Evolutionary conservation across 129 eudicot genomes (phyloP).

Genomic region (Centella asiatica): DNA sequence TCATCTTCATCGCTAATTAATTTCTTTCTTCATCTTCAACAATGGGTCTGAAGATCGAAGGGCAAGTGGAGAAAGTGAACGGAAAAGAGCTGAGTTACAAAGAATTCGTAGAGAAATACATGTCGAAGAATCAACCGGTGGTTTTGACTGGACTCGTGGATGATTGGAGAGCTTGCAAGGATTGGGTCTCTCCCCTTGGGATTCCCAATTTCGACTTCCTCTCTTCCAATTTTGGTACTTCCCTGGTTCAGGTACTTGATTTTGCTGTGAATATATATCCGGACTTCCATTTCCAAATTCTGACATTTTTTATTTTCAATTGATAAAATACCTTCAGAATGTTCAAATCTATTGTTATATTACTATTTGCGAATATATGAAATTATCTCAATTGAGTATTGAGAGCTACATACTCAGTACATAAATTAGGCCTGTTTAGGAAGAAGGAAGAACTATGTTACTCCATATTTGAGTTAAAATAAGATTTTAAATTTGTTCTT

Average conservation of each 20-base stretch:
- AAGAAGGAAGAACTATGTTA: too few species aligned
- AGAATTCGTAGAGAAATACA: slow-evolving; percentile 44
- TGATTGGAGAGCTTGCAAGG: slow-evolving; percentile 47
- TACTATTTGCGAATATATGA: too few species aligned
- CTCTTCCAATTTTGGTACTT: neutral
- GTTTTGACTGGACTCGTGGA: slow-evolving; percentile 71
- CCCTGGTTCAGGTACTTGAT: slow-evolving; percentile 4
- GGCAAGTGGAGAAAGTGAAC: slow-evolving; percentile 59
- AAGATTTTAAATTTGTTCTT: too few species aligned
- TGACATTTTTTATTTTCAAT: too few species aligned
- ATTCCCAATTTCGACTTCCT: slow-evolving; percentile 11
- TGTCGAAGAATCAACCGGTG: slow-evolving; percentile 58
- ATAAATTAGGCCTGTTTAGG: too few species aligned
- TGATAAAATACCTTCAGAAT: too few species aligned
- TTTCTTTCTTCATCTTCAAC: too few species aligned
- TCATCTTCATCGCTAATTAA: too few species aligned
- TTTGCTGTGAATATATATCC: neutral
- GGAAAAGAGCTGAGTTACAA: slow-evolving; percentile 51
- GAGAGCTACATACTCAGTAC: too few species aligned
- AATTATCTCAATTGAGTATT: too few species aligned
- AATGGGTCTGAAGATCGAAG: slow-evolving; percentile 51
- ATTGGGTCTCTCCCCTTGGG: neutral
- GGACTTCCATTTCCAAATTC: neutral
- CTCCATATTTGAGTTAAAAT: too few species aligned
- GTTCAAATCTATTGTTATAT: too few species aligned